phyloP scores from a whole-genome alignment of 371 early-diverging fungal genomes.

The Actinomucor elegans region DNA sequence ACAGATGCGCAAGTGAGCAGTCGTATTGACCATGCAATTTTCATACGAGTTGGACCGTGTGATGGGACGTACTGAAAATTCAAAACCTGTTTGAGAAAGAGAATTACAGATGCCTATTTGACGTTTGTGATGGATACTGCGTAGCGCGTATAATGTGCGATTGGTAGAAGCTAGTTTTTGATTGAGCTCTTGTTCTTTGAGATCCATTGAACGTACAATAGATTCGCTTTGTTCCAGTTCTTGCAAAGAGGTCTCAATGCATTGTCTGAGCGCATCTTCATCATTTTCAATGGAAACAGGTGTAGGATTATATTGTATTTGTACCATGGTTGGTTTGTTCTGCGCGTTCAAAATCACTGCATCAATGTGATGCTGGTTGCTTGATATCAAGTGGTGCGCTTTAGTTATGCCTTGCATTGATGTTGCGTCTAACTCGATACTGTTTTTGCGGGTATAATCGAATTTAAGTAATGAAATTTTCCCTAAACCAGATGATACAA shows the following conservation, averaged over 20 bases:
- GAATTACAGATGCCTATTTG: constrained; percentile 8
- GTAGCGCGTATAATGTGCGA: constrained; percentile 19
- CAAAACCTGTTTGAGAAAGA: constrained; percentile 21
- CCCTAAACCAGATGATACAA: constrained; percentile 3
- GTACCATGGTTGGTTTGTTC: too few relatives aligned
- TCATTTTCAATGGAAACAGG: constrained; percentile 2
- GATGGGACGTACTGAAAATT: constrained; percentile 15
- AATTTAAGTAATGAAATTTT: background rate
- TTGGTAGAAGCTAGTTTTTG: constrained; percentile 12
- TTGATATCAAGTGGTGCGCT: background rate
- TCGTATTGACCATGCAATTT: constrained; percentile 2
- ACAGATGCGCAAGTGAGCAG: constrained; percentile 3
- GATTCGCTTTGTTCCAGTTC: constrained; percentile 11
- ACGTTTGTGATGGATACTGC: constrained; percentile 9
- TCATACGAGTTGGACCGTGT: constrained; percentile 1
- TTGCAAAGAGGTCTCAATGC: constrained; percentile 3
- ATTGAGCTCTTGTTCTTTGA: constrained; percentile 9
- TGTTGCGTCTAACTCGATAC: background rate
- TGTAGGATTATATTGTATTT: background rate
- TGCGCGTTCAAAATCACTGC: background rate
- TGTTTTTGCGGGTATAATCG: background rate
- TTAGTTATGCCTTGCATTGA: background rate
- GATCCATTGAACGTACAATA: background rate
- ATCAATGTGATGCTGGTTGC: background rate
- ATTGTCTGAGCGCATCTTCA: background rate